Percentiles rank a stretch among this genome's conserved stretches.
phyloP scores from a whole-genome alignment of 805 yeast species.

The Ascoidea asiatica region DNA sequence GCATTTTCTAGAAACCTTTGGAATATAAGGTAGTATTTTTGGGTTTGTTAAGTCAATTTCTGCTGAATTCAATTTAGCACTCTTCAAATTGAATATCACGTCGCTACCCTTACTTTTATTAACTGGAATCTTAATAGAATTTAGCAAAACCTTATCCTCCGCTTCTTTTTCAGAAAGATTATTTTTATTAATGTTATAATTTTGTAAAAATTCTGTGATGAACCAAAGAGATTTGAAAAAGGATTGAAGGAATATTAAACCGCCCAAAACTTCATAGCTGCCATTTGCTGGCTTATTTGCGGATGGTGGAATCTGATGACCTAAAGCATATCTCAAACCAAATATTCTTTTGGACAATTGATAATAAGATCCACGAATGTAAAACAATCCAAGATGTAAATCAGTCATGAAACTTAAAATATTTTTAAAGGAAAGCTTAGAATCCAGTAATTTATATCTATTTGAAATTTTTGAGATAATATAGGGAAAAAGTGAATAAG shows the following conservation, averaged over 20 bases:
- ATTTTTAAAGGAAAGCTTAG: conserved; percentile 26
- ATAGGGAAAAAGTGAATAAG: conserved; percentile 55
- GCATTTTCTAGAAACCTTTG: conserved; percentile 59
- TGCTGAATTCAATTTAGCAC: conserved; percentile 1
- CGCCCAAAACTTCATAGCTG: conserved; percentile 68
- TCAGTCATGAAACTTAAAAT: conserved; percentile 42
- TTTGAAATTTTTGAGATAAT: conserved; percentile 12
- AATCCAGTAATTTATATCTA: conserved; percentile 5
- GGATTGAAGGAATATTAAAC: conserved; percentile 40
- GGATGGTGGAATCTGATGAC: conserved; percentile 27
- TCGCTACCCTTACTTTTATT: conserved; percentile 6
- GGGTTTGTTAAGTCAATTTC: conserved; percentile 46
- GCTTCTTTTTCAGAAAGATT: conserved; percentile 19
- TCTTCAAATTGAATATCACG: conserved; percentile 3
- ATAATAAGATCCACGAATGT: conserved; percentile 73
- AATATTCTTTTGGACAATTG: conserved; percentile 61
- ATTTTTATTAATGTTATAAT: neutral
- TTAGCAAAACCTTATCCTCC: conserved; percentile 4
- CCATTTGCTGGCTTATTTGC: conserved; percentile 24
- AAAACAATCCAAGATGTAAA: conserved; percentile 69
- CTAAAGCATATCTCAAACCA: conserved; percentile 70
- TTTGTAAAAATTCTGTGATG: neutral
- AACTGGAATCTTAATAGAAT: conserved; percentile 8
- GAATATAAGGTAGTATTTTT: conserved; percentile 47
- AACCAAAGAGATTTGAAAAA: conserved; percentile 22